phyloP scores from a whole-genome alignment of 2,329 filamentous ascomycete species.

The Alternaria sp. region DNA sequence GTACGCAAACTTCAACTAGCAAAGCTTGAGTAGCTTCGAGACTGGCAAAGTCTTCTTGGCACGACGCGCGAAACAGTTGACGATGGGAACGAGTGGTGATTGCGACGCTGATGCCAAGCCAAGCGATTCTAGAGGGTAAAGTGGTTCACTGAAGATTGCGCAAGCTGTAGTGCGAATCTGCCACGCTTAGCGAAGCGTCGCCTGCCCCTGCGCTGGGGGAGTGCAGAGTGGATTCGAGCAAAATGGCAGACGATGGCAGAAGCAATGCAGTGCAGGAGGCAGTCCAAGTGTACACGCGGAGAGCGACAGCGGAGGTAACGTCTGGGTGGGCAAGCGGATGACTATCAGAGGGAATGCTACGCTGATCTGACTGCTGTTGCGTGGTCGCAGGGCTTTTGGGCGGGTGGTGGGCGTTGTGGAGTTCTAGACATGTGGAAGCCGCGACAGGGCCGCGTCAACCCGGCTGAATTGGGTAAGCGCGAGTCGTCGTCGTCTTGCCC shows the following conservation, averaged over 20 bases:
- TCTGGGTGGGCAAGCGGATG: neutral
- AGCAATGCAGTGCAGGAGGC: neutral
- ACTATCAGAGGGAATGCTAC: neutral
- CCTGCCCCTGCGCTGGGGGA: conserved; percentile 15
- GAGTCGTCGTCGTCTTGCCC: conserved; percentile 22
- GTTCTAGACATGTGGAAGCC: conserved; percentile 25
- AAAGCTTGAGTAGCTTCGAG: conserved; percentile 17
- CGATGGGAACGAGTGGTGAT: conserved; percentile 5
- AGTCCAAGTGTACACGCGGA: neutral
- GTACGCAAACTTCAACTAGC: neutral
- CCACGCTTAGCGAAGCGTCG: conserved; percentile 17
- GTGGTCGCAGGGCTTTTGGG: conserved; percentile 9
- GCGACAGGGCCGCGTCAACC: conserved; percentile 27
- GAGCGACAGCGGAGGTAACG: neutral
- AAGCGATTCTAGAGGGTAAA: conserved; percentile 13
- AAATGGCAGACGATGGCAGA: neutral
- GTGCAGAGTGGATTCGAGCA: no score
- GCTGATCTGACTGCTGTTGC: conserved; percentile 9
- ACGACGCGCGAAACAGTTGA: conserved; percentile 9
- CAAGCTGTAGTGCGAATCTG: conserved; percentile 24
- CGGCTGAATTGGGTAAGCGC: conserved; percentile 21
- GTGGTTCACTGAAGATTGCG: conserved; percentile 23
- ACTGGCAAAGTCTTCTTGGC: conserved; percentile 10
- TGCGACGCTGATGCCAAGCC: conserved; percentile 17
- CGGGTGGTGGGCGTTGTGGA: conserved; percentile 18